Conservation (phyloP, 1,139 yeast species). For the Casaregolazyma suthepensis region DNA sequence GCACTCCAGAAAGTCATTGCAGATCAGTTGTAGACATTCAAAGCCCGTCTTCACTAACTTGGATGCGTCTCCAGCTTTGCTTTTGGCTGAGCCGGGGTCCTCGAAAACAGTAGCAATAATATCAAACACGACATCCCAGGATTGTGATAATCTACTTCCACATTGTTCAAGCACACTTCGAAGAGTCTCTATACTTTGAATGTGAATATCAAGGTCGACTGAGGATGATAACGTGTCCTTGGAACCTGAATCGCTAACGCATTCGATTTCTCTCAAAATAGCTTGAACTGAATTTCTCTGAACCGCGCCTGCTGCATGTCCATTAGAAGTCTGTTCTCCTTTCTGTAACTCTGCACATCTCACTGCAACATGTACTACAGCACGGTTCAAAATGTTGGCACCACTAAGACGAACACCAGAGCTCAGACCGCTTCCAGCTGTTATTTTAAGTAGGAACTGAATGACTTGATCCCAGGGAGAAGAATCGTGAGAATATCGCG, state of each 20-base stretch:
- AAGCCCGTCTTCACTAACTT: slow-evolving; percentile 55
- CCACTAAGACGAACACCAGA: neutral
- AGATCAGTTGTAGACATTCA: slow-evolving; percentile 71
- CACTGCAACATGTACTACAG: neutral
- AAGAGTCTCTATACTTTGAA: slow-evolving; percentile 54
- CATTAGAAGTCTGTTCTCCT: neutral
- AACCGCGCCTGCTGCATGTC: neutral
- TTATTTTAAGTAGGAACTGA: neutral
- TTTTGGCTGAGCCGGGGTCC: slow-evolving; percentile 7
- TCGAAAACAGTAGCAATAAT: slow-evolving; percentile 66
- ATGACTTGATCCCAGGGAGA: slow-evolving; percentile 1
- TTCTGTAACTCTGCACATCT: slow-evolving; percentile 3
- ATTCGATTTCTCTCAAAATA: neutral
- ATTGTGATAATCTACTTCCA: slow-evolving; percentile 52
- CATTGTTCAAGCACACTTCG: slow-evolving; percentile 69
- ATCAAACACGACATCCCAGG: slow-evolving; percentile 69
- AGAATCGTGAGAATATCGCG: slow-evolving; percentile 33
- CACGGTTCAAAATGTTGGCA: slow-evolving; percentile 1
- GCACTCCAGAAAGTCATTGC: slow-evolving; percentile 73
- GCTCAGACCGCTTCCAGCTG: neutral
- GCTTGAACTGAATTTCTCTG: slow-evolving; percentile 2
- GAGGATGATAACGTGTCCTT: slow-evolving; percentile 12
- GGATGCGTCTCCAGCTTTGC: slow-evolving; percentile 13
- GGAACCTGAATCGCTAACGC: slow-evolving; percentile 16
- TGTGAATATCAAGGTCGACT: slow-evolving; percentile 47